Evolutionary conservation across 1,139 yeast genomes (phyloP), one percentile per base, ranked within the genome.

Genomic region (Scheffersomyces quercinus): DNA sequence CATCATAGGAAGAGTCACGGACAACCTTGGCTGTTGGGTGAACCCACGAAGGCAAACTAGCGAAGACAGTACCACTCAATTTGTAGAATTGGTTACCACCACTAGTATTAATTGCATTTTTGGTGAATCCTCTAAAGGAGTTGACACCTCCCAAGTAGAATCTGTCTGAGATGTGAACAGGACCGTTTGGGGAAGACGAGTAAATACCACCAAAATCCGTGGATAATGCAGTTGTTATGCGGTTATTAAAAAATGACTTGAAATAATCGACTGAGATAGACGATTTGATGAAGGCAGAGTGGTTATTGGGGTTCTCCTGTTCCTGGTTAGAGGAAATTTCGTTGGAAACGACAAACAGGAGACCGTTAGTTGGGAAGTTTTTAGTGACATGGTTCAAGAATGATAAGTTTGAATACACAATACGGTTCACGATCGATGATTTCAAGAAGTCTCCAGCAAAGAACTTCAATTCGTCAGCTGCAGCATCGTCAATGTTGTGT

Each of bases 131-230:
- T 41, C 58, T 58, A 50, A 75, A 68, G 2, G 70, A 60, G 35
- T 63, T 54, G 41, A 54, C 55, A 0, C 80, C 81, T 9, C 81
- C 80, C 44, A 78, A 64, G 52, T 77, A 79, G 51, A 78, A 79
- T 46, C 73, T 68, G 52, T 80, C 85, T 10, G 72, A 58, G 5
- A 62, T 54, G 47, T 75, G 81, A 16, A 79, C 65, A 11, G 70
- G 65, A 3, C 54, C 43, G 28, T 50, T 49, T n/a, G 16, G 14
- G 12, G 44, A 39, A 10, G 60, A 59, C n/a, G 61, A 53, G 46
- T 56, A 56, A 35, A 68, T 60, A 11, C 65, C 62, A 13, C 83
- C 84, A 26, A 66, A 49, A 32, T 67, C 66, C 13, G 64, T 57
- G 12, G 59, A 51, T 2, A 72, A 45, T 29, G 68, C 67, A 31